Evolutionary conservation across 106 monocot species (phyloP).

Genomic region (Dioscorea dumetorum): DNA sequence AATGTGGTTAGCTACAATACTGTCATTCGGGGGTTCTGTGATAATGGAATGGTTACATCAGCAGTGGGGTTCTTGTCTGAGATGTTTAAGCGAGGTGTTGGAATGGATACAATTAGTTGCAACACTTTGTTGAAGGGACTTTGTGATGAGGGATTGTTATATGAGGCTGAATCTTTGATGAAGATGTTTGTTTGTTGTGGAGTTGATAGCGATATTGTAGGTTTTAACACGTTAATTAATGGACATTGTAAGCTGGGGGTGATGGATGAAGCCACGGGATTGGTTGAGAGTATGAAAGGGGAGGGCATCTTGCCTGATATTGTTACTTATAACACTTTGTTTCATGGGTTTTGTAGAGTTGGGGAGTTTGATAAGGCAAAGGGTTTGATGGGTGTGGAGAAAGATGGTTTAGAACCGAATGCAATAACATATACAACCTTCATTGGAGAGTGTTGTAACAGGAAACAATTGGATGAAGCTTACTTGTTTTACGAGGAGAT

Average conservation of each 20-base stretch:
- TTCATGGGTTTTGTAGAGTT: conserved; percentile 56
- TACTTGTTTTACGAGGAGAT: conserved; percentile 70
- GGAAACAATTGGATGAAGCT: conserved; percentile 41
- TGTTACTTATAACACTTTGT: conserved; percentile 65
- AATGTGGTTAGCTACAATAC: conserved; percentile 64
- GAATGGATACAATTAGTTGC: conserved; percentile 43
- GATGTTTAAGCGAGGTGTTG: conserved; percentile 71
- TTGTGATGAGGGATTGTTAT: conserved; percentile 26
- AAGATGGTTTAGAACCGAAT: conserved; percentile 35
- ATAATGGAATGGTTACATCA: conserved; percentile 26
- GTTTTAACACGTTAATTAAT: conserved; percentile 71
- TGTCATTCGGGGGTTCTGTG: conserved; percentile 63
- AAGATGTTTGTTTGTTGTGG: conserved; percentile 45
- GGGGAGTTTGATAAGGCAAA: conserved; percentile 48
- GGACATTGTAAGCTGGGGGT: conserved; percentile 62
- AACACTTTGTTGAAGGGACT: conserved; percentile 63
- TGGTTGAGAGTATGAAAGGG: conserved; percentile 51
- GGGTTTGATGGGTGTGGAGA: conserved; percentile 31
- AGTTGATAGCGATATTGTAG: conserved; percentile 41
- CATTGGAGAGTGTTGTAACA: conserved; percentile 43
- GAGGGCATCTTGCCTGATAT: conserved; percentile 41
- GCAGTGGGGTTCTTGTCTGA: conserved; percentile 50
- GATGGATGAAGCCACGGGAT: conserved; percentile 23
- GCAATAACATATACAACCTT: conserved; percentile 71
- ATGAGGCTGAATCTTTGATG: conserved; percentile 33